A percentile compares a stretch with the other conserved stretches of the same genome.
Conservation (phyloP, 805 yeast genomes). For the Wickerhamiella azymoides region DNA sequence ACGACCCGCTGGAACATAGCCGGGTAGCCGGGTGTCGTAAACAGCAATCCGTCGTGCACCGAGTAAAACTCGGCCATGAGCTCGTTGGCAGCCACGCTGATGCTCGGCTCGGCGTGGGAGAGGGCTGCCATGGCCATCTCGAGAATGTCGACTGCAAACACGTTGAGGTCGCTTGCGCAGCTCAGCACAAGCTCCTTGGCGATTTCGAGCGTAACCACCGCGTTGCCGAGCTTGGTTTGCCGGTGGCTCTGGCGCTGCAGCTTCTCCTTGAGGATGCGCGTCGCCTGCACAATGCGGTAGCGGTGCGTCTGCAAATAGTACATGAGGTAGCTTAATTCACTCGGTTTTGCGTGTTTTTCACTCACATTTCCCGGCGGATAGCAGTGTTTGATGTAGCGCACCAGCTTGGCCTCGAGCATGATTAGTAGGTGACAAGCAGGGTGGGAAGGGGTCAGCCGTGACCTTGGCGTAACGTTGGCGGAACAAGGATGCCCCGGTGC, state of each 20-base stretch:
- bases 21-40: conserved; percentile 45
- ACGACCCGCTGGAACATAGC: conserved; percentile 31
- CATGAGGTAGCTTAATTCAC: conserved; percentile 74
- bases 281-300: conserved; percentile 78
- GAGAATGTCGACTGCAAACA: conserved; percentile 59
- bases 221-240: conserved; percentile 55
- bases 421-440: background rate
- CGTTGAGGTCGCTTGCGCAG: conserved; percentile 73
- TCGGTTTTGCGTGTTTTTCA: conserved; percentile 84
- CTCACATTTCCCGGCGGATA: conserved; percentile 78
- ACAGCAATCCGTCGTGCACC: conserved; percentile 46
- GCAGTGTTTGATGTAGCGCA: conserved; percentile 77
- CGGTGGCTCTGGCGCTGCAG: conserved; percentile 47
- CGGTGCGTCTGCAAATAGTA: conserved; percentile 86
- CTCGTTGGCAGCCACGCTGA: conserved; percentile 32
- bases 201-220: conserved; percentile 67
- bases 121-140: conserved; percentile 42
- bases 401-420: conserved; percentile 56
- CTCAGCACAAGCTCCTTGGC: conserved; percentile 52
- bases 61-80: conserved; percentile 30
- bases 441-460: no score
- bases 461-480: no score
- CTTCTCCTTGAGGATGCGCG: conserved; percentile 48
- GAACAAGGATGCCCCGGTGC: no score
- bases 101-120: conserved; percentile 43